Evolutionary conservation across 208 protist genomes (phyloP).

Genomic region (Leishmania amazonensis): DNA sequence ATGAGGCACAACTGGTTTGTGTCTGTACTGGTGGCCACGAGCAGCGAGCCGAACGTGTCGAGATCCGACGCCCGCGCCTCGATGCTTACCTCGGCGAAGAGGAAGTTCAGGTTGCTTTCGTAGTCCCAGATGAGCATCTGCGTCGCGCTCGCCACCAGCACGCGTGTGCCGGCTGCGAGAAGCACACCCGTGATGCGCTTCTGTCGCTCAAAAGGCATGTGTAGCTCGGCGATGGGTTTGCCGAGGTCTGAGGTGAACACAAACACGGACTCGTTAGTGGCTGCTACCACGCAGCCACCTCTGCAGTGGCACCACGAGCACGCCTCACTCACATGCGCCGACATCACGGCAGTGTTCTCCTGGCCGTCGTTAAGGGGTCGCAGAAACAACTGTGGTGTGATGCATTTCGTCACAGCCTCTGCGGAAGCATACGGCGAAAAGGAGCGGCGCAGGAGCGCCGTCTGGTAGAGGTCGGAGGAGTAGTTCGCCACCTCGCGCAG

Average conservation of each 20-base stretch:
- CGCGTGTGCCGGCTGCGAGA: conserved; percentile 58
- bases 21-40: conserved; percentile 45
- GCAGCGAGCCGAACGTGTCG: conserved; percentile 52
- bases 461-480: conserved; percentile 65
- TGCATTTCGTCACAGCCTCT: conserved; percentile 23
- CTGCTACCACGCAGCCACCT: conserved; percentile 57
- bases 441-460: conserved; percentile 50
- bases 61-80: conserved; percentile 33
- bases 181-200: conserved; percentile 59
- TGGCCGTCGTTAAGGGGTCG: conserved; percentile 58
- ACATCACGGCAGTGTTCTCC: conserved; percentile 47
- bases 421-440: conserved; percentile 46
- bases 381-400: conserved; percentile 62
- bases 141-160: conserved; percentile 61
- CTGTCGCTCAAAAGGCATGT: conserved; percentile 67
- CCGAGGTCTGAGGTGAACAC: conserved; percentile 51
- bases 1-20: conserved; percentile 52
- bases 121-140: conserved; percentile 81
- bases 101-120: conserved; percentile 51
- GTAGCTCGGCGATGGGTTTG: conserved; percentile 43
- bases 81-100: conserved; percentile 50
- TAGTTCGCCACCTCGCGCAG: conserved; percentile 59
- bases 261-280: conserved; percentile 53
- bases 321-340: conserved; percentile 25
- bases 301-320: conserved; percentile 47